Evolutionary conservation across 139 green algal genomes (phyloP).

Genomic region (Chlamydomonas applanata): DNA sequence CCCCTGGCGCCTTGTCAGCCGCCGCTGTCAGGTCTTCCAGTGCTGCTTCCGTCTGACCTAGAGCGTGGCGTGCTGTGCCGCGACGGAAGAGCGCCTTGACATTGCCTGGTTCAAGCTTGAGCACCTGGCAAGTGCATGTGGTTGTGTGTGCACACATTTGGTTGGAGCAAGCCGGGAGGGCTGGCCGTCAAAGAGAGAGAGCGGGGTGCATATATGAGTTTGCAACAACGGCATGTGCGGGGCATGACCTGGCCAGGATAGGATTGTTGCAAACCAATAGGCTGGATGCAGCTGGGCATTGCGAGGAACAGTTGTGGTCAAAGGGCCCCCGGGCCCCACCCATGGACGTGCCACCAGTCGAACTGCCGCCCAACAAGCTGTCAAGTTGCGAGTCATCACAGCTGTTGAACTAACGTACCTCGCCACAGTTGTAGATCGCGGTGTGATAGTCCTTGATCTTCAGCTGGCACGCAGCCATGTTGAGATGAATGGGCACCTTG

Average conservation of each 20-base stretch:
- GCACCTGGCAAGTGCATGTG: conserved; percentile 31
- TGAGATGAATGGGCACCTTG: conserved; percentile 39
- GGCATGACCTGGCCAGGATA: too few species aligned
- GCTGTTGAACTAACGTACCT: conserved; percentile 26
- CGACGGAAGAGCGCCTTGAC: conserved; percentile 79
- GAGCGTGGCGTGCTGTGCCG: conserved; percentile 42
- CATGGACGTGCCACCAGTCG: not conserved
- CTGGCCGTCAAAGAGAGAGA: too few species aligned
- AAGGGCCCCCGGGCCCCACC: too few species aligned
- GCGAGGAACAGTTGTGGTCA: too few species aligned
- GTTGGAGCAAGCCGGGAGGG: too few species aligned
- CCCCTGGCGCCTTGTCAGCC: conserved; percentile 16
- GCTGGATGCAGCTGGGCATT: too few species aligned
- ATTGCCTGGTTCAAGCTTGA: conserved; percentile 36
- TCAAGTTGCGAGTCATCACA: too few species aligned
- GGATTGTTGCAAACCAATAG: too few species aligned
- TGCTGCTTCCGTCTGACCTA: conserved; percentile 63
- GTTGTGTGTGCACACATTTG: not conserved
- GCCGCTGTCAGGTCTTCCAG: conserved; percentile 59
- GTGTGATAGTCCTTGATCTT: conserved; percentile 53
- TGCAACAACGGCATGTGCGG: too few species aligned
- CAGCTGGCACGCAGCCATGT: conserved; percentile 54
- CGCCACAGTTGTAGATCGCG: conserved; percentile 53
- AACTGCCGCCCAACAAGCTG: too few species aligned
- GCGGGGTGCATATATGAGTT: too few species aligned